phyloP scores from a whole-genome alignment of 2,329 filamentous ascomycete species.

The Venturiaceae sp. region DNA sequence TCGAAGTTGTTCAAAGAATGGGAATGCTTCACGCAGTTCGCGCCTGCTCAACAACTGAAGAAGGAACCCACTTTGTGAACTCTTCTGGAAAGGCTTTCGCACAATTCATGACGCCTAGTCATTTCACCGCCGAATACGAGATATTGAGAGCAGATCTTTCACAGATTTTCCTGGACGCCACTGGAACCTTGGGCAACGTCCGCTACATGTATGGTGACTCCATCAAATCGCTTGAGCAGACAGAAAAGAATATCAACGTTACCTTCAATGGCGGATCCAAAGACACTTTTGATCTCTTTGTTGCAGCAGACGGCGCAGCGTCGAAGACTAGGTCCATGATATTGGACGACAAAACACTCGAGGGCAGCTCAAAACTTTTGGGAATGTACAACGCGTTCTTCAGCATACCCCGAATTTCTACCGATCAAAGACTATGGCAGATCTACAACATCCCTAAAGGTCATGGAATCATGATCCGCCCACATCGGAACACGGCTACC shows the following conservation, averaged over 20 bases:
- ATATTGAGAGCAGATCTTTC: slow-evolving; percentile 47
- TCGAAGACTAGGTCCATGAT: slow-evolving; percentile 13
- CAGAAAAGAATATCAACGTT: slow-evolving; percentile 12
- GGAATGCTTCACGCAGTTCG: slow-evolving; percentile 35
- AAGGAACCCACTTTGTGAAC: slow-evolving; percentile 39
- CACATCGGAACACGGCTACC: slow-evolving; percentile 12
- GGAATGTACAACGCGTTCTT: slow-evolving; percentile 30
- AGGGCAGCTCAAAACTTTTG: slow-evolving; percentile 17
- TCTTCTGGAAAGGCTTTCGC: slow-evolving; percentile 8
- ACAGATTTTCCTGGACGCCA: slow-evolving; percentile 5
- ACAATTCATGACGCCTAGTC: slow-evolving; percentile 25
- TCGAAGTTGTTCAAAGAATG: slow-evolving; percentile 43
- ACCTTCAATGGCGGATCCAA: slow-evolving; percentile 9
- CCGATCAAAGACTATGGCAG: slow-evolving; percentile 12
- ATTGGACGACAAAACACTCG: slow-evolving; percentile 16
- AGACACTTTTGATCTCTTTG: slow-evolving; percentile 13
- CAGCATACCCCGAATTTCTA: slow-evolving; percentile 22
- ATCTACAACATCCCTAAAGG: slow-evolving; percentile 15
- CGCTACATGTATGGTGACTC: slow-evolving; percentile 23
- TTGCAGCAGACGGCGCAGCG: slow-evolving; percentile 15
- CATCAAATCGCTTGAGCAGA: slow-evolving; percentile 18
- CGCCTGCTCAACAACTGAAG: slow-evolving; percentile 33
- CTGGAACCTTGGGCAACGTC: slow-evolving; percentile 15
- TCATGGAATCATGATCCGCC: slow-evolving; percentile 15
- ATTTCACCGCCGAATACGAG: slow-evolving; percentile 46